Evolutionary conservation across 345 rosid species (phyloP), one percentile per base, ranked within the genome.

Genomic region (Clausena lansium): DNA sequence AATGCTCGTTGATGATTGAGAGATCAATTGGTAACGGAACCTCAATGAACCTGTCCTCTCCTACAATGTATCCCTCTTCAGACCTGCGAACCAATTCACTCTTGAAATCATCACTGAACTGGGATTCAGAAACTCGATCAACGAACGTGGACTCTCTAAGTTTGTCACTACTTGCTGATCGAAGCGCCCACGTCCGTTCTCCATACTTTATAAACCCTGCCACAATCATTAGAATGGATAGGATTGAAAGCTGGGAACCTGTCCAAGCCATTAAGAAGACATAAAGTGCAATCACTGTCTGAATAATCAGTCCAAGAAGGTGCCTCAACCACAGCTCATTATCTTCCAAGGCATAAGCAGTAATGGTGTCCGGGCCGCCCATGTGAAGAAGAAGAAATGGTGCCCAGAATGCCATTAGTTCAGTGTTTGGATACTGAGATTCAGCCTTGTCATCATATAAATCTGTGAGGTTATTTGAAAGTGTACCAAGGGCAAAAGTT

Each of bases 381-480:
- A 65, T 19, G 45, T 65, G 45, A 9, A 65, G n/a, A 33, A 65
- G 69, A 65, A 65, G 69, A 35, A 65, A 65, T 19, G 69, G 69
- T 2, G 45, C 69, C 69, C 45, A 65, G n/a, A 33, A 20, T 32
- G 25, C 71, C 11, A 28, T 38, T 10, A 38, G 25, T 69, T 41
- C 58, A 69, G 22, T 27, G 73, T 27, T 69, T 45, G 58, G 6
- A 67, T n/a, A 52, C 27, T 20, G 4, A n/a, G 9, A 9, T 24
- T 41, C 32, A 10, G 4, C 38, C 5, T 25, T 0, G 0, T 6
- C 10, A 5, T n/a, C 4, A 0, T n/a, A 6, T 14, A 38, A 9
- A 9, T 67, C 20, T 38, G 30, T 3, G 19, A 67, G 57, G 35
- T 69, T 69, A 25, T 69, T 5, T 5, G 73, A n/a, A 45, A n/a